Evolutionary conservation across 2,329 filamentous ascomycete species (phyloP).

Genomic region (Diaporthe sp.): DNA sequence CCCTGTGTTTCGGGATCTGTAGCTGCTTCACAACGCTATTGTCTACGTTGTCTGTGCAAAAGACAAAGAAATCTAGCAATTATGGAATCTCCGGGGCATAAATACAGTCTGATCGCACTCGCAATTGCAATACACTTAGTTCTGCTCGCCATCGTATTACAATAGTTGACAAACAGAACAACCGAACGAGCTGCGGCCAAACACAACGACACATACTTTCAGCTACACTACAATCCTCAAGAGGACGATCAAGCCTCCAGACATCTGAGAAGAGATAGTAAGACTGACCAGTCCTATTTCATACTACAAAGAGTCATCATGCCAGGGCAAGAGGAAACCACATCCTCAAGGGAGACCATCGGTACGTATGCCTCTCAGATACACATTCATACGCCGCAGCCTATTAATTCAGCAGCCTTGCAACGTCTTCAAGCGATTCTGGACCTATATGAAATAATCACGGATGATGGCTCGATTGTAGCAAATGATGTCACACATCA

Average conservation of each 20-base stretch:
- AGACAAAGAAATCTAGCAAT: neutral
- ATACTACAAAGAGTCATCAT: neutral
- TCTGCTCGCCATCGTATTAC: neutral
- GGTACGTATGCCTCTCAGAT: neutral
- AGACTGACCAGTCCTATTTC: fast-evolving
- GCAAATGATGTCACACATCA: neutral
- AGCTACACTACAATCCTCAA: neutral
- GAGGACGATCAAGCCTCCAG: too few species aligned
- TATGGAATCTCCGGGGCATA: neutral
- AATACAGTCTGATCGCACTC: too few species aligned
- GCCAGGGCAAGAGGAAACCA: neutral
- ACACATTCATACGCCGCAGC: neutral
- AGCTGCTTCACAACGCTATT: neutral
- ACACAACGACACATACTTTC: neutral
- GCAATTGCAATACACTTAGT: too few species aligned
- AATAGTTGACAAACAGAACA: neutral
- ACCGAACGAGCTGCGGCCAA: neutral
- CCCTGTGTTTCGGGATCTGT: neutral
- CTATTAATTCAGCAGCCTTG: neutral
- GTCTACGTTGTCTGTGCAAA: neutral
- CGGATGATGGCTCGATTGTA: neutral
- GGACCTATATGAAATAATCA: neutral
- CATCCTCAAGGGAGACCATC: neutral
- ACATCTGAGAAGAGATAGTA: neutral
- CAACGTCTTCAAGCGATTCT: neutral